These are phyloP conservation scores for Metschnikowia cerradonensis DNA, from an alignment of 805 yeast genomes.

Conservation along the genomic window DNA sequence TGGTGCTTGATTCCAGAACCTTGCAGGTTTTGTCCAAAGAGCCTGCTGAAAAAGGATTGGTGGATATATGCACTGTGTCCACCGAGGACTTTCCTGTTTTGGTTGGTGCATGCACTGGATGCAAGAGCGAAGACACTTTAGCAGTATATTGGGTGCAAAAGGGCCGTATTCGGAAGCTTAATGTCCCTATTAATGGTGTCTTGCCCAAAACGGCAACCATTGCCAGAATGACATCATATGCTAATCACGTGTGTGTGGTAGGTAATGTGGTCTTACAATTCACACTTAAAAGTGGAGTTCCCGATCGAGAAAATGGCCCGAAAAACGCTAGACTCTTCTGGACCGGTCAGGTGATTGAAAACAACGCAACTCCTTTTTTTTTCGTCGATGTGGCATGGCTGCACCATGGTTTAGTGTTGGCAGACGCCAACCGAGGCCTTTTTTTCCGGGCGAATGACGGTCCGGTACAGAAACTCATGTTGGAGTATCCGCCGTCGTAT, in stretches of 20 bases:
- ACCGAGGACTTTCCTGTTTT: neutral
- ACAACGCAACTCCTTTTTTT: slow-evolving; percentile 1
- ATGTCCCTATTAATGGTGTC: slow-evolving; percentile 2
- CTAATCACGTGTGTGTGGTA: slow-evolving; percentile 4
- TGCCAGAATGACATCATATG: slow-evolving; percentile 4
- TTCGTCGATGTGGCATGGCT: slow-evolving; percentile 15
- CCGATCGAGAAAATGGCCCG: neutral
- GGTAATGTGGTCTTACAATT: slow-evolving; percentile 5
- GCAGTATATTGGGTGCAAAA: slow-evolving; percentile 3
- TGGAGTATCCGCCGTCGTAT: slow-evolving; percentile 9
- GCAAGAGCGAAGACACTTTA: neutral
- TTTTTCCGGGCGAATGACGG: neutral
- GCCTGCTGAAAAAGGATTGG: neutral
- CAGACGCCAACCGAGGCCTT: slow-evolving; percentile 11
- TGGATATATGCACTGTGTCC: slow-evolving; percentile 7
- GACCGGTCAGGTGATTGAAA: neutral
- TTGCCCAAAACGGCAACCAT: slow-evolving; percentile 7
- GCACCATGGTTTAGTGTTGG: slow-evolving; percentile 5
- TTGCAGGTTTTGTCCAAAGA: slow-evolving; percentile 1
- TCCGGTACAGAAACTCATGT: slow-evolving; percentile 2
- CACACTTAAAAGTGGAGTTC: neutral
- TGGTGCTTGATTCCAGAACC: slow-evolving; percentile 7
- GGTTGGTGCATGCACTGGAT: slow-evolving; percentile 7
- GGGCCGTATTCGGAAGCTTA: neutral
- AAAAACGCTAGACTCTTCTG: neutral